These are phyloP conservation scores for Claviceps cyperi DNA, from an alignment of 2,329 filamentous ascomycete species.

Conservation along the genomic window DNA sequence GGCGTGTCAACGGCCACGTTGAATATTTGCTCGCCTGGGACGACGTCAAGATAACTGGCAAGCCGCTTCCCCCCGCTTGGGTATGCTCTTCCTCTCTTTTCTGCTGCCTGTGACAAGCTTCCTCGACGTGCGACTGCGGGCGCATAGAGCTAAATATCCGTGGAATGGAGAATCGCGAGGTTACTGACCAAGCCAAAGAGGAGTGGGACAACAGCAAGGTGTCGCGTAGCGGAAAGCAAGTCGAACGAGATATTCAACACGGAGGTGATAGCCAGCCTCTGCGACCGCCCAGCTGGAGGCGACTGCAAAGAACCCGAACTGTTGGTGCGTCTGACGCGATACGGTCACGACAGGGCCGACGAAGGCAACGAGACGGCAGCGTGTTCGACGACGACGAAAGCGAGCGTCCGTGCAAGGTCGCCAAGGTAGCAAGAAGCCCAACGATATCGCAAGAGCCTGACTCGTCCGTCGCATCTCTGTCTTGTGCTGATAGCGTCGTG, in stretches of 20 bases:
- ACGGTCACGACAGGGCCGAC: background rate
- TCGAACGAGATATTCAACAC: slow-evolving; percentile 3
- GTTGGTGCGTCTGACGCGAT: background rate
- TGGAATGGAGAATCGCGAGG: slow-evolving; percentile 13
- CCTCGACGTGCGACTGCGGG: background rate
- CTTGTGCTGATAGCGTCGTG: slow-evolving; percentile 11
- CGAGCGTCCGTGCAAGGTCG: slow-evolving; percentile 11
- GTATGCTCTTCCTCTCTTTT: slow-evolving; percentile 10
- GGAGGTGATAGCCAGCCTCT: slow-evolving; percentile 14
- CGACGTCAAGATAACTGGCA: slow-evolving; percentile 16
- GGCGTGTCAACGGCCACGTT: slow-evolving; percentile 10
- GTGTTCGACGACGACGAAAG: slow-evolving; percentile 8
- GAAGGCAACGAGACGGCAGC: slow-evolving; percentile 1
- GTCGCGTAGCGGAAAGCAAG: slow-evolving; percentile 1
- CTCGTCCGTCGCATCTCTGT: slow-evolving; percentile 16
- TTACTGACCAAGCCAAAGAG: slow-evolving; percentile 16
- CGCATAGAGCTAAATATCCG: slow-evolving; percentile 9
- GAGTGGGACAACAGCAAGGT: slow-evolving; percentile 20
- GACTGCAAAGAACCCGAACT: slow-evolving; percentile 5
- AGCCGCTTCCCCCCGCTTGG: slow-evolving; percentile 21
- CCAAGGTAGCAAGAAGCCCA: slow-evolving; percentile 9
- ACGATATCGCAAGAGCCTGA: slow-evolving; percentile 17
- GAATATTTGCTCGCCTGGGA: slow-evolving; percentile 27
- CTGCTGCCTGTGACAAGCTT: background rate
- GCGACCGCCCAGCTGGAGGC: slow-evolving; percentile 15